Evolutionary conservation across 495 filamentous ascomycete genomes (phyloP).

Genomic region (Daldinia grandis): DNA sequence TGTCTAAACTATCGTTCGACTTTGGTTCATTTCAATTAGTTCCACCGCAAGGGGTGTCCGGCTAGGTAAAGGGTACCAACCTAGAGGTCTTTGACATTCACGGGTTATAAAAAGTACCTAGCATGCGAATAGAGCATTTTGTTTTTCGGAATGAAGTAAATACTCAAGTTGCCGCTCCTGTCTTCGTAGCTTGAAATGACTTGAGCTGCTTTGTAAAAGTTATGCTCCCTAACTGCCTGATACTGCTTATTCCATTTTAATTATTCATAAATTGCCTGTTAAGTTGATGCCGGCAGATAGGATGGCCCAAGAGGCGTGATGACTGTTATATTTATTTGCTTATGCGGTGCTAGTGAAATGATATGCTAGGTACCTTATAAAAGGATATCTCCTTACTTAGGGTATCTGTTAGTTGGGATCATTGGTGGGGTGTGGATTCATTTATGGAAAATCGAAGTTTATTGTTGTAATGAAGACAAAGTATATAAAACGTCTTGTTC

Average conservation of each 20-base stretch:
- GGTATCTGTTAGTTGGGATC: background rate
- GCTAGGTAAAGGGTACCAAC: constrained; percentile 37
- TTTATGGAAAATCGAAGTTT: background rate
- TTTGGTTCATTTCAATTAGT: constrained; percentile 24
- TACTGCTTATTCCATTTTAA: background rate
- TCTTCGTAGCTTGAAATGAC: background rate
- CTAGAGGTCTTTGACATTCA: constrained; percentile 36
- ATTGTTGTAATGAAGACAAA: background rate
- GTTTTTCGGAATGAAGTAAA: constrained; percentile 28
- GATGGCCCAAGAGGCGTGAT: background rate
- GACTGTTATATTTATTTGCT: background rate
- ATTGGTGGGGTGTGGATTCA: background rate
- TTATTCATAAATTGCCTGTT: background rate
- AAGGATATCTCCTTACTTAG: background rate
- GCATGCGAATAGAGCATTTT: constrained; percentile 40
- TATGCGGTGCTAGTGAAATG: background rate
- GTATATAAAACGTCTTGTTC: background rate
- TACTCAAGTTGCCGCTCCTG: background rate
- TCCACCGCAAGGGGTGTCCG: constrained; percentile 29
- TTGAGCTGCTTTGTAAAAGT: background rate
- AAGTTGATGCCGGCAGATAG: background rate
- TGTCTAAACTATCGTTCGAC: constrained; percentile 43
- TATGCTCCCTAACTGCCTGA: background rate
- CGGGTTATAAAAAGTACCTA: constrained; percentile 41
- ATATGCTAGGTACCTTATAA: background rate